Base-by-base conservation (phyloP, 331 rosid species). In the Rhamnella rubrinervis region DNA sequence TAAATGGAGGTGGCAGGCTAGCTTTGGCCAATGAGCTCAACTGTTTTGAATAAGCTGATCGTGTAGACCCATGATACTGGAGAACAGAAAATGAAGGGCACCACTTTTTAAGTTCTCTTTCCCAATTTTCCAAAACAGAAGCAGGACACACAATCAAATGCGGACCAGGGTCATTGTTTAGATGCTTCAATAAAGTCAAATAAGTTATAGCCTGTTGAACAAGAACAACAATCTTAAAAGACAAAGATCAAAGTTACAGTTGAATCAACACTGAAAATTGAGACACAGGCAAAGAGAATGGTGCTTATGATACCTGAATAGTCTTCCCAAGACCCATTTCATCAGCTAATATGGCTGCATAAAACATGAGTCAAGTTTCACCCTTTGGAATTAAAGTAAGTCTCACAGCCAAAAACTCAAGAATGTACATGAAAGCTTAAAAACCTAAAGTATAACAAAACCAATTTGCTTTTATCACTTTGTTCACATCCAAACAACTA, bases 291-390 rank as follows among this genome's bases (percentile, higher is more conserved):
- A 61, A 52, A 55, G 55, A 31, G 51, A 77, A 68, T 60, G 37
- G 18, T 74, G 75, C 51, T 59, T 8, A 49, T 63, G 47, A 59
- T 56, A 93, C 98, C 92, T 93, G 98, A 73, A 93, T 66, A 25
- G 98, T 93, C 84, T 93, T 93, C 70, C 98, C 98, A 57, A 93
- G 88, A 49, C 98, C 98, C 97, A 93, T 93, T 84, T 93, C 97
- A 61, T 93, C 98, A 6, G 97, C 98, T 85, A 93, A 88, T 79
- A 93, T 93, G 68, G 98, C 96, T 93, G 95, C 78, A 77, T 63
- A 56, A 66, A 65, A 61, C 11, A 64, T 21, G 55, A 81, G 47
- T 71, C 70, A 71, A 59, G 59, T 8, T 39, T 71, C 65, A 75
- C 58, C 40, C 26, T 39, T n/a, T 0, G 50, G 60, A 80, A 49